These are phyloP conservation scores for Syzygium jambos DNA, from an alignment of 345 rosid genomes.

Conservation along the genomic window DNA sequence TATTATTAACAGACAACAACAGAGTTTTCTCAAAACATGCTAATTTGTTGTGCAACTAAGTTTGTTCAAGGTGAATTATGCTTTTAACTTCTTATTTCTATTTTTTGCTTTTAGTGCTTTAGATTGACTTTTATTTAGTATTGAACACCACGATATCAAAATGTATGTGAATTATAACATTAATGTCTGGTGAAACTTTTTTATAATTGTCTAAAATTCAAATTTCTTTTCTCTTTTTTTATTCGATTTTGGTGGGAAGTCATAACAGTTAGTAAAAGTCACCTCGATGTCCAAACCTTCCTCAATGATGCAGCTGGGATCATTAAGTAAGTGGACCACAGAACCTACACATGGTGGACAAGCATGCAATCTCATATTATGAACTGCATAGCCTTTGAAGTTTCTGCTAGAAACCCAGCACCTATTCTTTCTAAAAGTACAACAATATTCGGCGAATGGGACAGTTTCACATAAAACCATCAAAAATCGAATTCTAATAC, in stretches of 20 bases:
- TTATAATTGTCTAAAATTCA: not conserved
- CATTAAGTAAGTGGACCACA: not conserved
- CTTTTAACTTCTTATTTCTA: not conserved
- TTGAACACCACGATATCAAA: not conserved
- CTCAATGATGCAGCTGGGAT: not conserved
- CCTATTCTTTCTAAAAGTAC: not conserved
- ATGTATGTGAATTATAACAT: not conserved
- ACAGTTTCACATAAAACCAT: not conserved
- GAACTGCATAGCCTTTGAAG: not conserved
- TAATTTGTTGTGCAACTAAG: not conserved
- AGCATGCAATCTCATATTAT: not conserved
- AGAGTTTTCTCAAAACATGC: not conserved
- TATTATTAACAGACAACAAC: not conserved
- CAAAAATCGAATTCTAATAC: not conserved
- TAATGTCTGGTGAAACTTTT: not conserved
- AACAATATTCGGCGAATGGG: not conserved
- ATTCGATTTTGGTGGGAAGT: not conserved
- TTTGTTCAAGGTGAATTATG: not conserved
- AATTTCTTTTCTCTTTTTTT: not conserved
- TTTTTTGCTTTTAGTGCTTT: not conserved
- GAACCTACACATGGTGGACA: not conserved
- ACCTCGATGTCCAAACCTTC: not conserved
- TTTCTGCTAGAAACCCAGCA: not conserved
- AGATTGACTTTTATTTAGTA: not conserved
- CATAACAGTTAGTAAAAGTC: not conserved